Percentiles rank a stretch among this genome's conserved stretches.
These are phyloP conservation scores for Fusarium anthophilum DNA, from an alignment of 2,329 filamentous ascomycete genomes.

Conservation along the genomic window DNA sequence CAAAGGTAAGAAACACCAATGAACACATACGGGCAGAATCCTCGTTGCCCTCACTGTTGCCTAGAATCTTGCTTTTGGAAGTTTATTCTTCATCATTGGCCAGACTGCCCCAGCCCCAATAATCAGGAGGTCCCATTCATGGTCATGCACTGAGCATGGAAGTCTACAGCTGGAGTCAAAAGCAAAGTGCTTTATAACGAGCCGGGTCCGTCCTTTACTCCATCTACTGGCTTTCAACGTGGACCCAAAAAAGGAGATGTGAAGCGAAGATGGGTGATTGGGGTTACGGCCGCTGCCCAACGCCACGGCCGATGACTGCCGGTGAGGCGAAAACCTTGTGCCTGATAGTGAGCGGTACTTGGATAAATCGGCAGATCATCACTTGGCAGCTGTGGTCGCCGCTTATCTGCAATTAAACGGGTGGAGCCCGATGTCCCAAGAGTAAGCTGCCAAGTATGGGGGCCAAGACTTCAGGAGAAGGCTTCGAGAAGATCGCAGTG, in stretches of 20 bases:
- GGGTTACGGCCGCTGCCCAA: not conserved
- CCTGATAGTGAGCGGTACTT: not conserved
- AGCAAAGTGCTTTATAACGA: no score
- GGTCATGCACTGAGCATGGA: not conserved
- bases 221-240: no score
- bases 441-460: not conserved
- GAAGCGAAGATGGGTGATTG: not conserved
- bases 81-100: not conserved
- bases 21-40: not conserved
- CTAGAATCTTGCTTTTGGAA: not conserved
- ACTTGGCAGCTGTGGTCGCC: not conserved
- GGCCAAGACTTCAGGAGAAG: not conserved
- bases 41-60: not conserved
- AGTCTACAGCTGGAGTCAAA: no score
- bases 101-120: not conserved
- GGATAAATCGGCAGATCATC: not conserved
- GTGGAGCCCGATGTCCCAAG: conserved; percentile 1
- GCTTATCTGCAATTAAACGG: conserved; percentile 3
- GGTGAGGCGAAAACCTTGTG: accelerated
- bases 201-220: not conserved
- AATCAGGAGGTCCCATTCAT: not conserved
- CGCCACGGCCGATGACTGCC: not conserved
- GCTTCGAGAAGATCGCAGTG: not conserved
- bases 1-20: not conserved
- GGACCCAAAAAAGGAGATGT: no score